Conservation (phyloP, 306 rosid species). For the Myrica gale region DNA sequence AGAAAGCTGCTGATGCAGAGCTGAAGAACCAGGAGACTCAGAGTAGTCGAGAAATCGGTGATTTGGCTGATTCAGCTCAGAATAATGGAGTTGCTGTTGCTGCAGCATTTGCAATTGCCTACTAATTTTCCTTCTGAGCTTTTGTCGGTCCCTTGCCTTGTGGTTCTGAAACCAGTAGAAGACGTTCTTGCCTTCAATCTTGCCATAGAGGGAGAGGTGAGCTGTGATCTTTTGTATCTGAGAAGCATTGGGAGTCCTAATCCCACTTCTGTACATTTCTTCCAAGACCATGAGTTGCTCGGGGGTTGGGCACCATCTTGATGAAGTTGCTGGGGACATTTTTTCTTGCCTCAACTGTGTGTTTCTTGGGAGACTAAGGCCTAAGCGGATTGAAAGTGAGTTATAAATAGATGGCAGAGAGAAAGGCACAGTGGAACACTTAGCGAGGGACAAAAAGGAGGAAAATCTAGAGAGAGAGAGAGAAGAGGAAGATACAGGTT, state of each 20-base stretch:
- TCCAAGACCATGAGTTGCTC: slow-evolving; percentile 90
- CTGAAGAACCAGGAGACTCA: slow-evolving; percentile 30
- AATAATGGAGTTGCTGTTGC: slow-evolving; percentile 28
- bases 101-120: slow-evolving; percentile 74
- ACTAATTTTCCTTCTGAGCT: slow-evolving; percentile 69
- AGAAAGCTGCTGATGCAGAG: slow-evolving; percentile 39
- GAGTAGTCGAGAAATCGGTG: slow-evolving; percentile 40
- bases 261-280: slow-evolving; percentile 74
- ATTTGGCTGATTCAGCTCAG: slow-evolving; percentile 34
- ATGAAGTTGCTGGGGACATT: slow-evolving; percentile 64
- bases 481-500: slow-evolving; percentile 33
- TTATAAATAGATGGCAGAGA: slow-evolving; percentile 51
- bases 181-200: slow-evolving; percentile 88
- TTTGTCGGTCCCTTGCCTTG: slow-evolving; percentile 92
- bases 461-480: slow-evolving; percentile 25
- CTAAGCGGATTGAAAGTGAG: slow-evolving; percentile 14
- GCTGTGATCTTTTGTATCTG: slow-evolving; percentile 86
- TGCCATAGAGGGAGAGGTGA: slow-evolving; percentile 84
- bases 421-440: slow-evolving; percentile 45
- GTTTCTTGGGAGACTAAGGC: slow-evolving; percentile 20
- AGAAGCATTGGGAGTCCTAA: slow-evolving; percentile 77
- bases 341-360: neutral
- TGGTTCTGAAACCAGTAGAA: slow-evolving; percentile 98
- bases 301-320: slow-evolving; percentile 94
- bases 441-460: slow-evolving; percentile 53